Evolutionary conservation across 495 filamentous ascomycete genomes (phyloP).

Genomic region (Margaritispora aquatica): DNA sequence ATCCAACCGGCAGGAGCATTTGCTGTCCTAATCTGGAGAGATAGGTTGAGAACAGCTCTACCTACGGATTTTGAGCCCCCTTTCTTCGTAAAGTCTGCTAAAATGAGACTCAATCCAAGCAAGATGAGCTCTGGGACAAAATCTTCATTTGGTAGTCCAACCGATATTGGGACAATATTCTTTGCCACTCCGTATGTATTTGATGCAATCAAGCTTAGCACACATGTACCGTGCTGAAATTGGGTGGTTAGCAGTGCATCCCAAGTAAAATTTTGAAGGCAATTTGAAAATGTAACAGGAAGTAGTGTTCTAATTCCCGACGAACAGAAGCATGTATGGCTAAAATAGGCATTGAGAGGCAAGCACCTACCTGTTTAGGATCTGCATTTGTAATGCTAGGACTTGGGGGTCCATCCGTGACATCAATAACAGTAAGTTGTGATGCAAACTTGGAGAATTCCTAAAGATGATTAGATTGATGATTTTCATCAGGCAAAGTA

Average conservation of each 20-base stretch:
- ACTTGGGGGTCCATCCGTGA: neutral
- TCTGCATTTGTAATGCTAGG: neutral
- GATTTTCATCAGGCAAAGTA: neutral
- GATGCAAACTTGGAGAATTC: neutral
- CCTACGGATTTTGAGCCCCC: neutral
- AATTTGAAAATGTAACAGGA: too few species aligned
- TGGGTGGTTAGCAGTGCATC: too few species aligned
- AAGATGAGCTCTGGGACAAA: neutral
- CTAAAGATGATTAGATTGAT: neutral
- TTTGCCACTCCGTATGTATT: neutral
- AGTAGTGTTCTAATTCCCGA: too few species aligned
- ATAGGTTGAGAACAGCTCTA: neutral
- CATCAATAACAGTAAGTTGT: neutral
- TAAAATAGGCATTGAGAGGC: too few species aligned
- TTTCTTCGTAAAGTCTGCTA: neutral
- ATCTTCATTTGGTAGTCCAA: neutral
- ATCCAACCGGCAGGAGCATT: neutral
- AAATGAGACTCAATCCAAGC: neutral
- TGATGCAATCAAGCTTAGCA: neutral
- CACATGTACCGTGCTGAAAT: neutral
- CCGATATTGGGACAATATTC: neutral
- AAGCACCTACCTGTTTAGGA: too few species aligned
- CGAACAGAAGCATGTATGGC: too few species aligned
- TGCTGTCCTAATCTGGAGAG: neutral
- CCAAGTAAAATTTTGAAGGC: too few species aligned